Conservation (phyloP, 108 stramenopile genomes). For the Cylindrotheca closterium region DNA sequence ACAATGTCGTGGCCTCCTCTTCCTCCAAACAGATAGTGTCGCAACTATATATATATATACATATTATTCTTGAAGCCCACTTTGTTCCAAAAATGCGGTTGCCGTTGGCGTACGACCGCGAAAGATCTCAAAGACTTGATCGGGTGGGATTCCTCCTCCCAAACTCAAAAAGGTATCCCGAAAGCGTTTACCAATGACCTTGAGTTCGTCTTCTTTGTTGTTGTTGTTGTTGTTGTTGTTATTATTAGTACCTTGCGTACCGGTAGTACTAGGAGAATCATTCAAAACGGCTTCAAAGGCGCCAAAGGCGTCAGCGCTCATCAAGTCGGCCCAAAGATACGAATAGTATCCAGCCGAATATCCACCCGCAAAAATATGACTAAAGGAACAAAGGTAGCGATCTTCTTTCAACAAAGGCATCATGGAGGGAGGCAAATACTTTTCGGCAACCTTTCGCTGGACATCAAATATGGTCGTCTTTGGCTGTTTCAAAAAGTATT, state of each 20-base stretch:
- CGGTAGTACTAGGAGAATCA: too few relatives aligned
- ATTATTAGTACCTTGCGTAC: too few relatives aligned
- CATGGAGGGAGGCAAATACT: conserved; percentile 28
- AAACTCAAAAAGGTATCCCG: conserved; percentile 40
- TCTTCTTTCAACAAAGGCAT: background rate
- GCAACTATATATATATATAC: too few relatives aligned
- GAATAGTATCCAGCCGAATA: conserved; percentile 56
- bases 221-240: conserved; percentile 50
- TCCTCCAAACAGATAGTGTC: too few relatives aligned
- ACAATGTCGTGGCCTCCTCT: too few relatives aligned
- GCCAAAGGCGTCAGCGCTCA: conserved; percentile 71
- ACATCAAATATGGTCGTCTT: conserved; percentile 25
- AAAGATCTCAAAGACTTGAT: conserved; percentile 57
- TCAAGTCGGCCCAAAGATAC: conserved; percentile 65
- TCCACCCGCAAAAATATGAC: conserved; percentile 41
- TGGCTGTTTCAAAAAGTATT: too few relatives aligned
- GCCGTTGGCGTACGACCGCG: conserved; percentile 57
- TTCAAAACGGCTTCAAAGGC: too few relatives aligned
- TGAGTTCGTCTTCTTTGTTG: conserved; percentile 5
- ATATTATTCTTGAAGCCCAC: conserved; percentile 3
- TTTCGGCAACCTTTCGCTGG: conserved; percentile 24
- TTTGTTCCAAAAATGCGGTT: conserved; percentile 48
- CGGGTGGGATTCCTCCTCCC: conserved; percentile 37
- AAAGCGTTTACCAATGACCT: conserved; percentile 35
- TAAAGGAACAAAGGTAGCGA: background rate